A percentile compares a stretch with the other conserved stretches of the same genome.
Conservation (phyloP, 2,329 filamentous ascomycete species). For the Cladosporium colombiae region DNA sequence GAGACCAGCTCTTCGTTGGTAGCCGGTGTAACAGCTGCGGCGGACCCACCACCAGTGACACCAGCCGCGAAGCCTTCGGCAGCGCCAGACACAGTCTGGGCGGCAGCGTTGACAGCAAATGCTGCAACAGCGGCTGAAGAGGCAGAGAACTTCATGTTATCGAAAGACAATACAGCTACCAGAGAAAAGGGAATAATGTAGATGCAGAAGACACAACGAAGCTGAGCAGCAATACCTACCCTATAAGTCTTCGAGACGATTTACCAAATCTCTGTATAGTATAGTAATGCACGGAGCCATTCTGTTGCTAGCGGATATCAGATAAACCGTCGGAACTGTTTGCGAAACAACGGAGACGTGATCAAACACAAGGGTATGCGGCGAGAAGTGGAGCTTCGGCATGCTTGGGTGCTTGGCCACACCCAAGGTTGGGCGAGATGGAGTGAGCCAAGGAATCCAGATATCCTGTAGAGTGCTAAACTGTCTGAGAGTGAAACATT, state of each 20-base stretch:
- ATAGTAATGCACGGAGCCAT: neutral
- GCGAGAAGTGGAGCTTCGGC: constrained; percentile 13
- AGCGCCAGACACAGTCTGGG: constrained; percentile 37
- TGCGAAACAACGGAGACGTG: neutral
- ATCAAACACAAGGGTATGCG: neutral
- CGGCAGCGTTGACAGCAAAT: constrained; percentile 28
- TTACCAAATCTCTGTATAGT: neutral
- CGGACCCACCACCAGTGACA: constrained; percentile 62
- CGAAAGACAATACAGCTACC: neutral
- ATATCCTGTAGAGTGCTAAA: neutral
- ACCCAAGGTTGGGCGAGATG: neutral
- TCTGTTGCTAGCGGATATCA: neutral
- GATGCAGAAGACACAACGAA: neutral
- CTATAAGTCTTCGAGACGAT: neutral
- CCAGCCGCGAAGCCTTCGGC: constrained; percentile 55
- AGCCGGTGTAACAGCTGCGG: constrained; percentile 37
- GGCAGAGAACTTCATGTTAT: constrained; percentile 31
- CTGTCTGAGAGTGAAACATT: neutral
- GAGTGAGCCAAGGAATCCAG: neutral
- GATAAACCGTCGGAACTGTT: neutral
- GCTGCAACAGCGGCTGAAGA: constrained; percentile 25
- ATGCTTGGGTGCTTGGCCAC: neutral
- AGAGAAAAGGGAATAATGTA: neutral
- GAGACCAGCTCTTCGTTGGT: constrained; percentile 57
- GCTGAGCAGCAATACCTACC: neutral